phyloP scores from a whole-genome alignment of 2,329 filamentous ascomycete genomes.

The Fusarium sp. region DNA sequence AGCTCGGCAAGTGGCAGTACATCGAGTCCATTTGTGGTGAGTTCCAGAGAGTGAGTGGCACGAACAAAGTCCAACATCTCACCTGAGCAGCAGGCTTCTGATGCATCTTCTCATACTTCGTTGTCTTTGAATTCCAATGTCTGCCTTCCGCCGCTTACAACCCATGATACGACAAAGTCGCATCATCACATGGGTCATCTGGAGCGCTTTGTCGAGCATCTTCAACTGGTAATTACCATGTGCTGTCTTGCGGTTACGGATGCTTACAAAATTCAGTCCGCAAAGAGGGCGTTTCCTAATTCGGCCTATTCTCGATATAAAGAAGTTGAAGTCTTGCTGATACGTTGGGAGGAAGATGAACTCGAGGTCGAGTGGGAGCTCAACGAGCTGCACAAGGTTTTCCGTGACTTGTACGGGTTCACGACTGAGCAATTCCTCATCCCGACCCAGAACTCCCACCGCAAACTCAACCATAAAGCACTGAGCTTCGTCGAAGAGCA shows the following conservation, averaged over 20 bases:
- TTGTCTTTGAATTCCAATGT: conserved; percentile 35
- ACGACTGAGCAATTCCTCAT: conserved; percentile 38
- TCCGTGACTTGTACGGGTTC: conserved; percentile 38
- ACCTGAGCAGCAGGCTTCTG: conserved; percentile 39
- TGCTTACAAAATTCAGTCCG: conserved; percentile 31
- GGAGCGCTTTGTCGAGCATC: conserved; percentile 35
- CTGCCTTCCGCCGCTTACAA: conserved; percentile 35
- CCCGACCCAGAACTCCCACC: conserved; percentile 40
- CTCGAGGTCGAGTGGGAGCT: conserved; percentile 41
- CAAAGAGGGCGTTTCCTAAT: conserved; percentile 41
- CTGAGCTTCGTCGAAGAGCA: conserved; percentile 41
- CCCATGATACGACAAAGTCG: conserved; percentile 42
- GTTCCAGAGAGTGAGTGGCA: neutral
- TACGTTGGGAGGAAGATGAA: conserved; percentile 43
- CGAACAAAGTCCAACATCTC: conserved; percentile 8
- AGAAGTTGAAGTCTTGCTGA: conserved; percentile 41
- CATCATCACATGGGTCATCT: conserved; percentile 42
- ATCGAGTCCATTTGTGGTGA: conserved; percentile 41
- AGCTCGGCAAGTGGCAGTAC: conserved; percentile 39
- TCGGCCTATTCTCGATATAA: conserved; percentile 41
- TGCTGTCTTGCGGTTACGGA: no score
- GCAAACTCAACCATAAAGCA: conserved; percentile 38
- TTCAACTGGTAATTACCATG: conserved; percentile 29
- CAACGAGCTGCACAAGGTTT: conserved; percentile 34
- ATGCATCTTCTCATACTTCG: conserved; percentile 41